Base-by-base conservation (phyloP, 176 grass and related monocot species). In the Puccinellia tenuiflora region DNA sequence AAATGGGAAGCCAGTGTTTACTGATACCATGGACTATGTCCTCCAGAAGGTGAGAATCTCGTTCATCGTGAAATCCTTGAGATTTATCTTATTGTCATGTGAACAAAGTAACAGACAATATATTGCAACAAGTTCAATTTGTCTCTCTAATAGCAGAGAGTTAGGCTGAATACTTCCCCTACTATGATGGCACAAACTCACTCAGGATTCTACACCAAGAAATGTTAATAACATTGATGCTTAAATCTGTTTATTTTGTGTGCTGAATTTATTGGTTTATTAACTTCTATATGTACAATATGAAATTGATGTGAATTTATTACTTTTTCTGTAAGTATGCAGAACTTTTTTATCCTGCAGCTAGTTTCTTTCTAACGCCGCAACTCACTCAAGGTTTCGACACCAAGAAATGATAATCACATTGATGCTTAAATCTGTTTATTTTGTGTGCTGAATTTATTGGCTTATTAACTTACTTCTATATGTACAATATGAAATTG, bases 41-140 rank as follows among this genome's bases (percentile, higher is more conserved):
- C 89, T 94, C 61, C 86, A 90, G 65, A 97, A 97, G 94, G 94
- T 93, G 20, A 91, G 75, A 81, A 73, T 52, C 22, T 73, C 78
- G 40, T 86, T 75, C 50, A 35, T 43, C 33, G 9, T 84, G 30
- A 48, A 82, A 11, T 84, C 46, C 60, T 38, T 68, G 73, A 22
- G 51, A 81, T 82, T 74, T 87, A 39, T 74, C 10, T 66, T 81
- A 46, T 55, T 90, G 21, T 31, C 18, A 79, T 55, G 35, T 57
- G 47, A 57, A 77, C 9, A 54, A 37, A 13, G 34, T 39, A 38
- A 68, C 34, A 39, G 33, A 40, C 34, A 25, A 35, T 17, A 34
- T 57, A 14, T 29, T 11, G 30, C n/a, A 53, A 28, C 57, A 51
- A 66, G 42, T 76, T 29, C 8, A 76, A 29, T 76, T 84, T 65